A percentile compares a stretch with the other conserved stretches of the same genome.
Conservation (phyloP, 2,329 filamentous ascomycete species). For the Alternaria panax region DNA sequence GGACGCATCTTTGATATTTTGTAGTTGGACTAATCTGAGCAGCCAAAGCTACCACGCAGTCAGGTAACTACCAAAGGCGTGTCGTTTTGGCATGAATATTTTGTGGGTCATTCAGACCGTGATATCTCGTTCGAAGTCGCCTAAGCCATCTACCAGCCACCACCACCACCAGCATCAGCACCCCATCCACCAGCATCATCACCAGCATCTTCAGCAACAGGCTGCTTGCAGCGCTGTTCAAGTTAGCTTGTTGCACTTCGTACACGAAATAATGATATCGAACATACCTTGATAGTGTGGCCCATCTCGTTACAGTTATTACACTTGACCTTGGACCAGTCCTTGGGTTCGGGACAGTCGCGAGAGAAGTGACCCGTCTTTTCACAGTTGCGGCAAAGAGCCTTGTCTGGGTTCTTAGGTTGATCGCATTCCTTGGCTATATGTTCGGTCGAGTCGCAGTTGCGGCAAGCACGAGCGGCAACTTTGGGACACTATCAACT, state of each 20-base stretch:
- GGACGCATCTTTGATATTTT: background rate
- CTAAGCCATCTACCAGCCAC: constrained; percentile 19
- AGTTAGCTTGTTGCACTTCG: constrained; percentile 14
- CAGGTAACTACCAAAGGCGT: background rate
- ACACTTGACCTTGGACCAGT: constrained; percentile 58
- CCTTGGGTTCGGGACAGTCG: constrained; percentile 66
- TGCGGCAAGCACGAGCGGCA: constrained; percentile 44
- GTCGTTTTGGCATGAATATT: background rate
- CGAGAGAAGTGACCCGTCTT: constrained; percentile 66
- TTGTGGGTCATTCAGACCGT: background rate
- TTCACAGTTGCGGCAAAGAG: constrained; percentile 68
- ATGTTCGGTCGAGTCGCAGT: constrained; percentile 49
- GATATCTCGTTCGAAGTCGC: background rate
- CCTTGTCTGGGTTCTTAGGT: constrained; percentile 49
- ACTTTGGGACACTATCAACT: constrained; percentile 40
- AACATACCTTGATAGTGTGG: constrained; percentile 41
- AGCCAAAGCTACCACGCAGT: background rate
- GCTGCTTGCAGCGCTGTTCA: constrained; percentile 42
- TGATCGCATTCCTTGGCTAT: constrained; percentile 49
- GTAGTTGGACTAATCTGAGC: background rate
- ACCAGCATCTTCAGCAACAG: constrained; percentile 30
- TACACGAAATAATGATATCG: background rate
- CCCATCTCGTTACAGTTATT: constrained; percentile 55
- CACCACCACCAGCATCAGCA: constrained; percentile 14
- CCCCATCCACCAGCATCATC: constrained; percentile 21